A percentile compares a stretch with the other conserved stretches of the same genome.
These are phyloP conservation scores for Trichoderma sp. DNA, from an alignment of 2,329 filamentous ascomycete species.

Conservation along the genomic window DNA sequence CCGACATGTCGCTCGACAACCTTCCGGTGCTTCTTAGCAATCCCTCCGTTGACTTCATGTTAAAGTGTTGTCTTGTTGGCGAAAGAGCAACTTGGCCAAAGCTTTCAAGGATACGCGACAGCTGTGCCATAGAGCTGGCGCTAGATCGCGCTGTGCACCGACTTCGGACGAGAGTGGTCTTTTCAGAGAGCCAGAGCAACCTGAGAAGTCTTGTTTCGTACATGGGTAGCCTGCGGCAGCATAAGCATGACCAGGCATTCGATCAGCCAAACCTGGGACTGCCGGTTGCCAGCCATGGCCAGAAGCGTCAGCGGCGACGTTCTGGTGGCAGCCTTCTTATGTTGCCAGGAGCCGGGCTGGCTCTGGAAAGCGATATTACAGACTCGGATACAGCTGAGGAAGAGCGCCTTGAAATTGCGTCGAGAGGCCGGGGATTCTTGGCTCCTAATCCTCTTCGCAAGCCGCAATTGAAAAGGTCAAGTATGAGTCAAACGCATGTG, in stretches of 20 bases:
- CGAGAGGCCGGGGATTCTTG: conserved; percentile 35
- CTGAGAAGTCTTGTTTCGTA: conserved; percentile 51
- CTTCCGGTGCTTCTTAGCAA: conserved; percentile 80
- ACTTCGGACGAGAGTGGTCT: conserved; percentile 69
- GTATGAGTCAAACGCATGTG: conserved; percentile 46
- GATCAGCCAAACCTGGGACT: conserved; percentile 32
- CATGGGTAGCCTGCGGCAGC: conserved; percentile 37
- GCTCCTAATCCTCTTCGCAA: conserved; percentile 42
- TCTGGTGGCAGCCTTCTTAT: conserved; percentile 55
- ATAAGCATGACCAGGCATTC: conserved; percentile 31
- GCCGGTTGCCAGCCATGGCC: conserved; percentile 39
- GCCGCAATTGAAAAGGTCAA: conserved; percentile 48
- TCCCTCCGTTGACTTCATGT: conserved; percentile 85
- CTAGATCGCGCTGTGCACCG: conserved; percentile 75
- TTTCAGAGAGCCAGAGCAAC: conserved; percentile 67
- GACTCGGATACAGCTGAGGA: conserved; percentile 52
- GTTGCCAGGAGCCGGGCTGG: conserved; percentile 42
- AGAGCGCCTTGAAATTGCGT: conserved; percentile 49
- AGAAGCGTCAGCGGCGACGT: conserved; percentile 50
- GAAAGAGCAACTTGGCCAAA: conserved; percentile 93
- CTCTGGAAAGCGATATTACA: conserved; percentile 47
- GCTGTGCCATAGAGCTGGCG: conserved; percentile 85
- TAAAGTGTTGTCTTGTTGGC: conserved; percentile 73
- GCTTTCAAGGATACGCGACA: conserved; percentile 80
- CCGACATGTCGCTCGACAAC: conserved; percentile 74